These are phyloP conservation scores for Exophiala calicioides DNA, from an alignment of 2,329 filamentous ascomycete species.

Conservation along the genomic window DNA sequence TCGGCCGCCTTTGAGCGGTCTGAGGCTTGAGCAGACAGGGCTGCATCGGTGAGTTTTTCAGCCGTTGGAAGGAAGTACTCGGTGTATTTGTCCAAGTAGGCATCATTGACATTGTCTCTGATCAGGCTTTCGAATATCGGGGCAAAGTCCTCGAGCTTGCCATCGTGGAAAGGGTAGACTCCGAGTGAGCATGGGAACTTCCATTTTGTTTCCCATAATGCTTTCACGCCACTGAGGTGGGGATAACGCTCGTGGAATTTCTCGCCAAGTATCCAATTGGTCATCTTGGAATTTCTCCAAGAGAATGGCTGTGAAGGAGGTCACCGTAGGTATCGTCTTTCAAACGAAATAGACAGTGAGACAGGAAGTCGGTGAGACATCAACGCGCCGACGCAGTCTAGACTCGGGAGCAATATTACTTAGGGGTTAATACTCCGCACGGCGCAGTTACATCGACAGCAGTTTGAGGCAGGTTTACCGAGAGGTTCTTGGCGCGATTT, in stretches of 20 bases:
- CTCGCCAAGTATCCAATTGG: conserved; percentile 29
- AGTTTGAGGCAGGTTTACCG: conserved; percentile 4
- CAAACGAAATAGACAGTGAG: conserved; percentile 4
- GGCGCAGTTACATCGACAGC: no score
- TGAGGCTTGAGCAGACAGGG: conserved; percentile 50
- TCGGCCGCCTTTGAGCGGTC: conserved; percentile 57
- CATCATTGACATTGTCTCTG: conserved; percentile 63
- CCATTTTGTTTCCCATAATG: conserved; percentile 76
- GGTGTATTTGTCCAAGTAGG: conserved; percentile 66
- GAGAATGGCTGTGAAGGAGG: no score
- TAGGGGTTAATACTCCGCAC: no score
- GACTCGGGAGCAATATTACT: no score
- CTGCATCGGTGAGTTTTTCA: conserved; percentile 55
- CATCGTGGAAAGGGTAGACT: conserved; percentile 75
- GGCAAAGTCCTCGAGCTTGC: conserved; percentile 66
- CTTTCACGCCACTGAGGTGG: conserved; percentile 48
- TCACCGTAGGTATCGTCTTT: no score
- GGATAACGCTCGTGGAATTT: conserved; percentile 28
- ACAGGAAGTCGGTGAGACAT: conserved; percentile 11
- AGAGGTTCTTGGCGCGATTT: neutral
- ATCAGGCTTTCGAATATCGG: conserved; percentile 66
- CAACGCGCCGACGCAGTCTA: no score
- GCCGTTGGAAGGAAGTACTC: conserved; percentile 62
- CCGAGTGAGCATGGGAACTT: conserved; percentile 63
- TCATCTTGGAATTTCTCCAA: no score